A percentile compares a stretch with the other conserved stretches of the same genome.
Conservation (phyloP, 2,329 filamentous ascomycete species). For the Cordyceps farinosa region DNA sequence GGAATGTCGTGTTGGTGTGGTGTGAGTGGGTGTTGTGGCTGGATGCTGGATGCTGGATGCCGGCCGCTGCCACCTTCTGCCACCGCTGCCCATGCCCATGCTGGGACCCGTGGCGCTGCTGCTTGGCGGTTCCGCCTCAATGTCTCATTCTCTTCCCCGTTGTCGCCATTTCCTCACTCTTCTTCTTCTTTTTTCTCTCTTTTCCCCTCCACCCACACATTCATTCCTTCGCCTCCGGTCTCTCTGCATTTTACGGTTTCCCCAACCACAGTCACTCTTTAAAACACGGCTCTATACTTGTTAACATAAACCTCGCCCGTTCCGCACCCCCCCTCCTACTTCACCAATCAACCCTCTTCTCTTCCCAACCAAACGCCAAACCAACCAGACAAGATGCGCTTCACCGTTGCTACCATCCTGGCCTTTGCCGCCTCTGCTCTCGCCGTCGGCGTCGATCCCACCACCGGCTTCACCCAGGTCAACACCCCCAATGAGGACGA, state of each 20-base stretch:
- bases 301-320: background rate
- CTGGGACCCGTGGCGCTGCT: background rate
- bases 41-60: too few species aligned
- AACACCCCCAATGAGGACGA: constrained; percentile 43
- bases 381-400: constrained; percentile 49
- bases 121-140: background rate
- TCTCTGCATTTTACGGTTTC: background rate
- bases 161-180: background rate
- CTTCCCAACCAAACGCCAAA: background rate
- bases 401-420: constrained; percentile 47
- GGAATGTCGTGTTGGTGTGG: background rate
- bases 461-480: constrained; percentile 54
- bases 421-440: constrained; percentile 49
- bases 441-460: constrained; percentile 40
- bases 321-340: background rate
- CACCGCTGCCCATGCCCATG: background rate
- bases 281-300: background rate
- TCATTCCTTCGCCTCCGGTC: background rate
- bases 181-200: background rate
- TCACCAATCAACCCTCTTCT: background rate
- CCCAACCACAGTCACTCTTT: constrained; percentile 14
- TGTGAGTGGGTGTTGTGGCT: background rate
- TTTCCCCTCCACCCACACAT: background rate
- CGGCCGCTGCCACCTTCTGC: too few species aligned
- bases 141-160: background rate